These are phyloP conservation scores for Lanmaoa pseudosensibilis DNA, from an alignment of 768 basidiomycete species.

Conservation along the genomic window DNA sequence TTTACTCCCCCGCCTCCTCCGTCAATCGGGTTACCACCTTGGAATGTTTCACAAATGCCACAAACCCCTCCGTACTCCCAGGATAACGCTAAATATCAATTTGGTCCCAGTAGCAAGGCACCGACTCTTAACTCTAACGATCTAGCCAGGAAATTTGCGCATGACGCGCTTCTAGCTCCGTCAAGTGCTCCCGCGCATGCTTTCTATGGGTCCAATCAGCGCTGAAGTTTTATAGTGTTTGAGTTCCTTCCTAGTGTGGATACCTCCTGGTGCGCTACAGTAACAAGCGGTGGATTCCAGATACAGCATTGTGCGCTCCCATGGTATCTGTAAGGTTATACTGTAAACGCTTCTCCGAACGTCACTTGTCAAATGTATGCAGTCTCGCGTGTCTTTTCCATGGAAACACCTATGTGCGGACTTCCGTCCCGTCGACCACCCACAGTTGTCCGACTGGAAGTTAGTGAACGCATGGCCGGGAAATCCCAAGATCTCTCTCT, in stretches of 20 bases:
- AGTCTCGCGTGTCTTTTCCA: constrained; percentile 5
- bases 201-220: constrained; percentile 2
- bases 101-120: constrained; percentile 7
- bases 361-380: background rate
- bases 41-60: background rate
- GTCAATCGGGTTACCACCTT: background rate
- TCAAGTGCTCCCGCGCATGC: background rate
- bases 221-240: constrained; percentile 1
- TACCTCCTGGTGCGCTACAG: background rate
- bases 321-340: constrained; percentile 3
- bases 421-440: constrained; percentile 1
- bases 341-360: constrained; percentile 2
- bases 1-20: background rate
- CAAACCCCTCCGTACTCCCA: constrained; percentile 1
- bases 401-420: constrained; percentile 8
- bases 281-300: background rate
- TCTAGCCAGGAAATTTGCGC: constrained; percentile 8
- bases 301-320: background rate
- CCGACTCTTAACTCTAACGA: constrained; percentile 6
- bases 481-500: background rate
- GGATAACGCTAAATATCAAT: background rate
- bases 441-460: background rate
- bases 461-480: background rate
- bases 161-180: constrained; percentile 4
- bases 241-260: background rate